Evolutionary conservation across 2,329 filamentous ascomycete species (phyloP), one percentile per base, ranked within the genome.

Genomic region (Colletotrichum tofieldiae): DNA sequence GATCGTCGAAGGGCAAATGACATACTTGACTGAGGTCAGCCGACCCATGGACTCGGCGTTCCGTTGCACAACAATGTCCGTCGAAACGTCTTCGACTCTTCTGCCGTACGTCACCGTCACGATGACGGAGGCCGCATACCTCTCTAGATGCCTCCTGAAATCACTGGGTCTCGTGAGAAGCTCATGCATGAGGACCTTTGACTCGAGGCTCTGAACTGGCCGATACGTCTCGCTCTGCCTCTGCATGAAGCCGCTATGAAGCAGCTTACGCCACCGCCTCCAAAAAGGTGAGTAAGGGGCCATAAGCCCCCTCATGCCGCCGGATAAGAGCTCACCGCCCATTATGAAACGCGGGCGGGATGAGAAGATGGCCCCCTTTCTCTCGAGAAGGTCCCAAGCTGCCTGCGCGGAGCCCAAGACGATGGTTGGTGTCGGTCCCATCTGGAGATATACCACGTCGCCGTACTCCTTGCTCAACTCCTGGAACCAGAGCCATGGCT

Each of bases 261-360:
- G 76, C 6, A 84, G 72, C 71, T 85, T 85, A 4, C 84, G 78
- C 80, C 83, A 85, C 0, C 84, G 79, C 20, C 83, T 75, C 84
- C 84, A 86, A 56, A 81, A 85, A 0, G 79, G 70, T 0, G 79
- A 79, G 72, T 86, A 85, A 0, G 84, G 83, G 5, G 84, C 81
- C 79, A 86, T 85, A 5, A 86, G 76, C 0, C 84, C 83, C 5
- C 83, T 78, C 78, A 84, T 79, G 0, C 83, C 83, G 0, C 79
- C 81, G 0, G 84, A 85, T 0, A 85, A 76, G 0, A 84, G 76
- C 52, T 86, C 83, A 1, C 82, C 81, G 35, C 84, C 84, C 79
- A 85, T 83, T 68, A 86, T 84, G 73, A 86, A 86, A 3, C 84
- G 79, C 0, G 85, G 84, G 0, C 85, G 79, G 0, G 84, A 86